These are phyloP conservation scores for Cyclotella choctawhatcheeana DNA, from an alignment of 108 stramenopile species.

Conservation along the genomic window DNA sequence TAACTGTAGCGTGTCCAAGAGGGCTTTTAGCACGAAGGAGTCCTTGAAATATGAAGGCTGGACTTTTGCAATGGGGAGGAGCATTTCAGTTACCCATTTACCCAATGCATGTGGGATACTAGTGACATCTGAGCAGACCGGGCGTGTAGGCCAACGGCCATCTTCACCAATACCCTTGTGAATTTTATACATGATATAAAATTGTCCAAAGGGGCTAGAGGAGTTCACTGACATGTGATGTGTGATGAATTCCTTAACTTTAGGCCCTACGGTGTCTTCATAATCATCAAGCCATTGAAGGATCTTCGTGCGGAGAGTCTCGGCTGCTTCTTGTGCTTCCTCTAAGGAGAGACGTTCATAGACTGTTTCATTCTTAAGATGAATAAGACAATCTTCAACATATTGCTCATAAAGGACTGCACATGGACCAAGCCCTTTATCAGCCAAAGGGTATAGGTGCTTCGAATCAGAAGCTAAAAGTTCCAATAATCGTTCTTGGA, in stretches of 20 bases:
- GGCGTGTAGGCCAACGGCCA: background rate
- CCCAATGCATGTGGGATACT: slow-evolving; percentile 1
- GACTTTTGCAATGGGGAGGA: slow-evolving; percentile 2
- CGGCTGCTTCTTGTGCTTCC: background rate
- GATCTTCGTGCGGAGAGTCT: background rate
- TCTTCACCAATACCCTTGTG: background rate
- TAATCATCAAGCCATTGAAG: background rate
- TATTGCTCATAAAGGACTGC: background rate
- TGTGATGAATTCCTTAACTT: background rate
- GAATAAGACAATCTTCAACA: background rate
- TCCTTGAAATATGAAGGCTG: slow-evolving; percentile 13
- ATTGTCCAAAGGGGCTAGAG: background rate
- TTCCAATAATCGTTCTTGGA: background rate
- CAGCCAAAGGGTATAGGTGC: background rate
- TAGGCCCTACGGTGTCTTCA: background rate
- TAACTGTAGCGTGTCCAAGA: background rate
- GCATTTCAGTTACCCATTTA: slow-evolving; percentile 1
- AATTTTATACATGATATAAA: no score
- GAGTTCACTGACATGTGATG: background rate
- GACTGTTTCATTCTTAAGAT: background rate
- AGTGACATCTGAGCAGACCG: slow-evolving; percentile 12
- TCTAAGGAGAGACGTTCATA: background rate
- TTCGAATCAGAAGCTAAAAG: background rate
- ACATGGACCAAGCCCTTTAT: slow-evolving; percentile 6
- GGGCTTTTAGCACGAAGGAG: background rate